phyloP scores from a whole-genome alignment of 768 basidiomycete species.

The Tulasnella sp. region DNA sequence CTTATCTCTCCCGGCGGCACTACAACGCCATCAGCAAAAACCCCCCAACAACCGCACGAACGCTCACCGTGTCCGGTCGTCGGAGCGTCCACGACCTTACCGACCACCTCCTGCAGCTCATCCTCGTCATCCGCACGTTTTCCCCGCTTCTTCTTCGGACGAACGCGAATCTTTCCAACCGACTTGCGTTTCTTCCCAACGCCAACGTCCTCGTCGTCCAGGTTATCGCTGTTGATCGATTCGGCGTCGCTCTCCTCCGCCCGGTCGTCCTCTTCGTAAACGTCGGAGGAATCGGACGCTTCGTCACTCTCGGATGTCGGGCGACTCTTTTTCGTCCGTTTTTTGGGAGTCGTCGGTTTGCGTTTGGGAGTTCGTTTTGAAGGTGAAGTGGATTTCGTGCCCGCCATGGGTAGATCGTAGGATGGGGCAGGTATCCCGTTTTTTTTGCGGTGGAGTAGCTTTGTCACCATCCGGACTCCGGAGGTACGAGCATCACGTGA shows the following conservation, averaged over 20 bases:
- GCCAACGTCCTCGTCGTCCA: conserved; percentile 26
- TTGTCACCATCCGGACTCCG: too few species aligned
- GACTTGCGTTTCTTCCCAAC: conserved; percentile 26
- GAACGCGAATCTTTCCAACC: conserved; percentile 13
- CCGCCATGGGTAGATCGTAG: too few species aligned
- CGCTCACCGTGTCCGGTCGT: conserved; percentile 61
- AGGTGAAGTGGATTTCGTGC: neutral
- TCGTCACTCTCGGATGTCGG: conserved; percentile 18
- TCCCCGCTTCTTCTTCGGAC: conserved; percentile 24
- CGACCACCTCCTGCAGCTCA: conserved; percentile 54
- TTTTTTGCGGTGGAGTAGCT: too few species aligned
- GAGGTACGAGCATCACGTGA: too few species aligned
- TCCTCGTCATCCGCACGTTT: conserved; percentile 29
- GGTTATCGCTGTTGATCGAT: conserved; percentile 28
- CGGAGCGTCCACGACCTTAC: conserved; percentile 67
- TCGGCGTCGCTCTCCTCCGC: conserved; percentile 22
- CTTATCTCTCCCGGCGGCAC: conserved; percentile 81
- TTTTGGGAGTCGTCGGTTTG: conserved; percentile 22
- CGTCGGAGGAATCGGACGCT: conserved; percentile 14
- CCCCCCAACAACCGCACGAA: neutral
- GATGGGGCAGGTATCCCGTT: too few species aligned
- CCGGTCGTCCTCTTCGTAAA: conserved; percentile 21
- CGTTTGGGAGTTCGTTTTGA: conserved; percentile 23
- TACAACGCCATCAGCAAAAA: conserved; percentile 24
- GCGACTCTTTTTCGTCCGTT: conserved; percentile 23